Evolutionary conservation across 2,329 filamentous ascomycete species (phyloP).

Genomic region (Hymenoscyphus albidus): DNA sequence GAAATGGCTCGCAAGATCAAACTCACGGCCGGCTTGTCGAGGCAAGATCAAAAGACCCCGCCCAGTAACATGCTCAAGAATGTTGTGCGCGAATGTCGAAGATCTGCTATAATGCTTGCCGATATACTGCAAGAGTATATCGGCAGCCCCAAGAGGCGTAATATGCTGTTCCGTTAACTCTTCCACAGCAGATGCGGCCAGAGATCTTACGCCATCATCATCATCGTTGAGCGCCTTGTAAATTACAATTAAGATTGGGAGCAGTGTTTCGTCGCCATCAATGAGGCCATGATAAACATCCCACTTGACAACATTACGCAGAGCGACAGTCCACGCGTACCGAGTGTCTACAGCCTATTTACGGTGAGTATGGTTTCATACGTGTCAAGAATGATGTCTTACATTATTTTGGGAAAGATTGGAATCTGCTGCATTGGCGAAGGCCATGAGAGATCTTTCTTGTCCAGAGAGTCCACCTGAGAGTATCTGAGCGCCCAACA

Average conservation of each 20-base stretch:
- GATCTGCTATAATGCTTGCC: neutral
- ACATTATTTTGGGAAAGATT: too few relatives aligned
- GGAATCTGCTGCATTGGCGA: too few relatives aligned
- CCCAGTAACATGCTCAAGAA: neutral
- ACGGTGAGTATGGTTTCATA: too few relatives aligned
- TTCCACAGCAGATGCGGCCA: neutral
- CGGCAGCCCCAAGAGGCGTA: neutral
- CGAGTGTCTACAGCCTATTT: neutral
- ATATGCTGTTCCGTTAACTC: neutral
- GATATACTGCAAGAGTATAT: neutral
- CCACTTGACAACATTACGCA: neutral
- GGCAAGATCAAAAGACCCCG: neutral
- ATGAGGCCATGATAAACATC: neutral
- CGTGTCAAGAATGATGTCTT: too few relatives aligned
- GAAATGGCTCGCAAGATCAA: neutral
- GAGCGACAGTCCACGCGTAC: neutral
- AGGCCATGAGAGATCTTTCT: too few relatives aligned
- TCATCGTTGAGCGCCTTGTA: slow-evolving; percentile 4
- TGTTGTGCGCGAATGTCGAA: neutral
- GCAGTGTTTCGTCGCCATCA: neutral
- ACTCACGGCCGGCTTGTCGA: neutral
- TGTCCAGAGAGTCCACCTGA: too few relatives aligned
- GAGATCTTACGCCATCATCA: neutral
- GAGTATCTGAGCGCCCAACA: too few relatives aligned
- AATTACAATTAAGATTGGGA: neutral